These are phyloP conservation scores for Sugiyamaella neomexicana DNA, from an alignment of 1,139 yeast genomes.

Conservation along the genomic window DNA sequence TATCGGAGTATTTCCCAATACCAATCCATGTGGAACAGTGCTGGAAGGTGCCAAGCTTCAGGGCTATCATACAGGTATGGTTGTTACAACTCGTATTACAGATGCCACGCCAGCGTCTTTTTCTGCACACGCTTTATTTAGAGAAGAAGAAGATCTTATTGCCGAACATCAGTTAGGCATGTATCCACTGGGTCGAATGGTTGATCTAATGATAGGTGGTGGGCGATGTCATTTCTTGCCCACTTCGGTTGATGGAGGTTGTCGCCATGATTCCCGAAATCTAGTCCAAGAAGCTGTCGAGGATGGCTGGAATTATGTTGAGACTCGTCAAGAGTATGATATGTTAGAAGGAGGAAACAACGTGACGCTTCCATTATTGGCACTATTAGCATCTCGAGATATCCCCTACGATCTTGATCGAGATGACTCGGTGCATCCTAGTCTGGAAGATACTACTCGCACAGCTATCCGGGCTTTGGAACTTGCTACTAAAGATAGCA, in stretches of 20 bases:
- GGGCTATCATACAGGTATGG: conserved; percentile 80
- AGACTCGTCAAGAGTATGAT: conserved; percentile 58
- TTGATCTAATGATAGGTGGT: conserved; percentile 85
- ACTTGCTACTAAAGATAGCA: conserved; percentile 63
- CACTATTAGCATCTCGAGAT: conserved; percentile 66
- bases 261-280: conserved; percentile 65
- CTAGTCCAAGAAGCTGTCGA: conserved; percentile 59
- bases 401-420: conserved; percentile 83
- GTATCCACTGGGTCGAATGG: conserved; percentile 71
- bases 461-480: conserved; percentile 68
- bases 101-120: conserved; percentile 93
- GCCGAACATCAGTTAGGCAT: conserved; percentile 84
- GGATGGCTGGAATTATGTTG: conserved; percentile 68
- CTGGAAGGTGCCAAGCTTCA: conserved; percentile 77
- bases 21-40: conserved; percentile 74
- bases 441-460: conserved; percentile 68
- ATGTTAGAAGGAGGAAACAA: conserved; percentile 54
- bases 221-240: conserved; percentile 75
- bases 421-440: conserved; percentile 57
- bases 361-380: conserved; percentile 68
- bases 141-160: conserved; percentile 77
- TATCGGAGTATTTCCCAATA: conserved; percentile 65
- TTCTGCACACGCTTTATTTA: conserved; percentile 68
- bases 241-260: conserved; percentile 48
- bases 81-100: conserved; percentile 79